Evolutionary conservation across 345 rosid species (phyloP).

Genomic region (Ceriops zippeliana): DNA sequence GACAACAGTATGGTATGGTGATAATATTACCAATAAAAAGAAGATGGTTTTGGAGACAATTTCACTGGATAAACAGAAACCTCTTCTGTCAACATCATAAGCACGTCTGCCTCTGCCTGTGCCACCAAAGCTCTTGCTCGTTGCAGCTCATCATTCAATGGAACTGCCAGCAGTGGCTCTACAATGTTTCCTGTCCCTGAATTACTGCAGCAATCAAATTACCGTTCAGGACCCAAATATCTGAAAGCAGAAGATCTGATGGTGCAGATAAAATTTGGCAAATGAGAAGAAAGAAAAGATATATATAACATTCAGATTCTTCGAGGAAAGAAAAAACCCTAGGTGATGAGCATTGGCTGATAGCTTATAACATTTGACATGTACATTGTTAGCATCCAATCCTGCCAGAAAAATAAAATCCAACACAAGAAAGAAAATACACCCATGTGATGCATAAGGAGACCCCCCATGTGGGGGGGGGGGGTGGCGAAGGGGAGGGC

Average conservation of each 20-base stretch:
- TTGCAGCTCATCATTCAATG: slow-evolving; percentile 82
- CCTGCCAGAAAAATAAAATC: too few species aligned
- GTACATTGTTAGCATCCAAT: too few species aligned
- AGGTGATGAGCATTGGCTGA: background rate
- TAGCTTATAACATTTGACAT: too few species aligned
- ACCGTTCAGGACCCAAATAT: slow-evolving; percentile 29
- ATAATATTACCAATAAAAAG: slow-evolving; percentile 19
- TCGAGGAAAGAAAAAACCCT: background rate
- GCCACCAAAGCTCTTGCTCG: slow-evolving; percentile 64
- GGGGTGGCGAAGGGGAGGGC: too few species aligned
- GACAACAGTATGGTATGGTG: slow-evolving; percentile 15
- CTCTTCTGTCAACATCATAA: slow-evolving; percentile 70
- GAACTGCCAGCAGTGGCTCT: slow-evolving; percentile 80
- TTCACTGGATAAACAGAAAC: slow-evolving; percentile 32
- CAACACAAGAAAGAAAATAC: too few species aligned
- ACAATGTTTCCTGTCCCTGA: slow-evolving; percentile 67
- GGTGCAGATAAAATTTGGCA: background rate
- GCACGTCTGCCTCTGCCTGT: slow-evolving; percentile 79
- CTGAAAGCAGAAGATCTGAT: slow-evolving; percentile 8
- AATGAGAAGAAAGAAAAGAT: background rate
- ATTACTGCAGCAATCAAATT: slow-evolving; percentile 55
- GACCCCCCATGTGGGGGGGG: too few species aligned
- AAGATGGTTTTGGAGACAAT: slow-evolving; percentile 2
- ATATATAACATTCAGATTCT: background rate
- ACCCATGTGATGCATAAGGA: too few species aligned